A percentile compares a stretch with the other conserved stretches of the same genome.
phyloP scores from a whole-genome alignment of 2,329 filamentous ascomycete genomes.

The Fusarium floridanum region DNA sequence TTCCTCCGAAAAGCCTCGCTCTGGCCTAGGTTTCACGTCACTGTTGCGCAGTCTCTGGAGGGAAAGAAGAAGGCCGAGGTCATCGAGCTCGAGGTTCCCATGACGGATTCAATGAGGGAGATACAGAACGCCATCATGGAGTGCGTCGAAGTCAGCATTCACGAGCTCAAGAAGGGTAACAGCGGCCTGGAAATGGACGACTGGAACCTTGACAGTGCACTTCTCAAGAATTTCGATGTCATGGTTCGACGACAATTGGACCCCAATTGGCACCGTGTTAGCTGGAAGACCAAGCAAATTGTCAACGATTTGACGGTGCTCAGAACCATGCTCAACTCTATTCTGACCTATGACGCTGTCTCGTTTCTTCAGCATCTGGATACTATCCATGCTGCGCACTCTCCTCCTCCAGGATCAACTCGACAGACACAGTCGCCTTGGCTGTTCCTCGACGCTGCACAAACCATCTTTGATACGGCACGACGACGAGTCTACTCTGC shows the following conservation, averaged over 20 bases:
- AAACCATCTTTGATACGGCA: slow-evolving; percentile 92
- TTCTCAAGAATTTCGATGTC: slow-evolving; percentile 92
- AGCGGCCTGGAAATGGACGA: slow-evolving; percentile 93
- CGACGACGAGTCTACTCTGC: slow-evolving; percentile 88
- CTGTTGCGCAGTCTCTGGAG: slow-evolving; percentile 89
- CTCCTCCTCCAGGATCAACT: slow-evolving; percentile 87
- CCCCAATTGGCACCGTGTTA: slow-evolving; percentile 96
- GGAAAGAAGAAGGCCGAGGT: slow-evolving; percentile 95
- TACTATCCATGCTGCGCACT: slow-evolving; percentile 91
- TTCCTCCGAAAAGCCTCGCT: slow-evolving; percentile 90
- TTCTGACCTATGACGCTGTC: slow-evolving; percentile 90
- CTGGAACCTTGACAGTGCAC: slow-evolving; percentile 93
- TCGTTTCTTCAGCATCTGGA: slow-evolving; percentile 94
- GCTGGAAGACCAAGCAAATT: slow-evolving; percentile 94
- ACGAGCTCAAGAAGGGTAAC: slow-evolving; percentile 93
- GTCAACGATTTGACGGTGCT: slow-evolving; percentile 89
- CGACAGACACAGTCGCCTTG: slow-evolving; percentile 93
- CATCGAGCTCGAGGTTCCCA: slow-evolving; percentile 94
- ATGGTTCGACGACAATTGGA: slow-evolving; percentile 91
- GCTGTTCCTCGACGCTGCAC: slow-evolving; percentile 94
- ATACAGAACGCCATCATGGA: slow-evolving; percentile 97
- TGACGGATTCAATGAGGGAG: slow-evolving; percentile 93
- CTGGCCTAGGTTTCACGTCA: slow-evolving; percentile 94
- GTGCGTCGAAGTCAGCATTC: slow-evolving; percentile 94
- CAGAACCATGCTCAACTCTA: slow-evolving; percentile 81